These are phyloP conservation scores for Zymoseptoria crescenta DNA, from an alignment of 2,329 filamentous ascomycete species.

Conservation along the genomic window DNA sequence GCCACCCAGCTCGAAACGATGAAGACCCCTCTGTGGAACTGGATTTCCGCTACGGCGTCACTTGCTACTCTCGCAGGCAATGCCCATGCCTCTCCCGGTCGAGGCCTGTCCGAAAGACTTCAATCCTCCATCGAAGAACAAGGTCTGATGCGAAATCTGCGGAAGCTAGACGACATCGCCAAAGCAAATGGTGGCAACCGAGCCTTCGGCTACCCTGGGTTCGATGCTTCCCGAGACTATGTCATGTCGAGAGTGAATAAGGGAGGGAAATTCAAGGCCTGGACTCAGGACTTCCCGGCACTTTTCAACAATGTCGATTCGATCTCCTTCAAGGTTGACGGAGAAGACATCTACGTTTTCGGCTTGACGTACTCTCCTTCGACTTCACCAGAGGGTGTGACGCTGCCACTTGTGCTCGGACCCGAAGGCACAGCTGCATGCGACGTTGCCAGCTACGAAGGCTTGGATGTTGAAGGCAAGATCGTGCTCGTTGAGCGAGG, in stretches of 20 bases:
- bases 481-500: slow-evolving; percentile 66
- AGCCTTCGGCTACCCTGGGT: slow-evolving; percentile 53
- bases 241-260: slow-evolving; percentile 44
- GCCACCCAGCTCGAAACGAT: background rate
- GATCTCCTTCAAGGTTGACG: slow-evolving; percentile 30
- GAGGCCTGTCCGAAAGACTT: slow-evolving; percentile 6
- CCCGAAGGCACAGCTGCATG: slow-evolving; percentile 57
- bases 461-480: slow-evolving; percentile 47
- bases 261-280: slow-evolving; percentile 22
- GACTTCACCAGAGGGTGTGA: slow-evolving; percentile 34
- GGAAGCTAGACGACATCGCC: slow-evolving; percentile 48
- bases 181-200: slow-evolving; percentile 51
- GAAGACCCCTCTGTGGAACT: background rate
- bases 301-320: slow-evolving; percentile 21
- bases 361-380: slow-evolving; percentile 49
- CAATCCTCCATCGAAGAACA: slow-evolving; percentile 7
- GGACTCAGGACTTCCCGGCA: slow-evolving; percentile 13
- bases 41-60: background rate
- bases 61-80: background rate
- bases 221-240: slow-evolving; percentile 51
- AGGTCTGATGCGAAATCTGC: slow-evolving; percentile 49
- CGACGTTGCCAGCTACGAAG: slow-evolving; percentile 54
- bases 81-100: background rate
- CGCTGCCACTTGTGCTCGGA: slow-evolving; percentile 32
- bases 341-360: slow-evolving; percentile 37